Evolutionary conservation across 1,284 basidiomycete species (phyloP).

Genomic region (Pisolithus thermaeus): DNA sequence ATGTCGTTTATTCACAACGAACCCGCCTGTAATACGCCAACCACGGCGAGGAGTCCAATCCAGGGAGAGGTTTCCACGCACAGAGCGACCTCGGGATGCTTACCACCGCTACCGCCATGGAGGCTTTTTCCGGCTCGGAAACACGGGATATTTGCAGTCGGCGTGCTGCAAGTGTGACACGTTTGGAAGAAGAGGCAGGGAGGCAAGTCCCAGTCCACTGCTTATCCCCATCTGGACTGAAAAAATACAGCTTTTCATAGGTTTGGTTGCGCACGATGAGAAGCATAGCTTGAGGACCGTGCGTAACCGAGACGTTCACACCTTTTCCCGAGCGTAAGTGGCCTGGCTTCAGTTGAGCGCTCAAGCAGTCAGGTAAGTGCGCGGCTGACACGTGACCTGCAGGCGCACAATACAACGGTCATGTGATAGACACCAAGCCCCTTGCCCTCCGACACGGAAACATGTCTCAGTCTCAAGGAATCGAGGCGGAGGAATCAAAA

Average conservation of each 20-base stretch:
- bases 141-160: slow-evolving; percentile 13
- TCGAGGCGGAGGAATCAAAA: slow-evolving; percentile 15
- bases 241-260: slow-evolving; percentile 26
- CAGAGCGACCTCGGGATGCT: slow-evolving; percentile 20
- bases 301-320: not conserved
- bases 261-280: slow-evolving; percentile 45
- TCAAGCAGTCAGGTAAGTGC: too few relatives aligned
- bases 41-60: slow-evolving; percentile 48
- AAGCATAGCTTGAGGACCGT: slow-evolving; percentile 26
- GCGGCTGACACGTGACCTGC: not conserved
- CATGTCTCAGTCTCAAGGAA: slow-evolving; percentile 13
- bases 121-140: slow-evolving; percentile 10
- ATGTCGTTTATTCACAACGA: slow-evolving; percentile 13
- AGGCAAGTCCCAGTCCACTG: slow-evolving; percentile 13
- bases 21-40: slow-evolving; percentile 50
- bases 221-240: slow-evolving; percentile 11
- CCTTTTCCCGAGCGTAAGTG: too few relatives aligned
- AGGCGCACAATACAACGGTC: slow-evolving; percentile 1
- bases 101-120: slow-evolving; percentile 19
- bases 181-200: slow-evolving; percentile 22
- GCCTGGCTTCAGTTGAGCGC: too few relatives aligned
- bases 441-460: not conserved
- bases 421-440: slow-evolving; percentile 8
- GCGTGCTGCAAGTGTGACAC: slow-evolving; percentile 12
- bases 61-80: slow-evolving; percentile 41